phyloP scores from a whole-genome alignment of 306 rosid species.

The Quercus suber region DNA sequence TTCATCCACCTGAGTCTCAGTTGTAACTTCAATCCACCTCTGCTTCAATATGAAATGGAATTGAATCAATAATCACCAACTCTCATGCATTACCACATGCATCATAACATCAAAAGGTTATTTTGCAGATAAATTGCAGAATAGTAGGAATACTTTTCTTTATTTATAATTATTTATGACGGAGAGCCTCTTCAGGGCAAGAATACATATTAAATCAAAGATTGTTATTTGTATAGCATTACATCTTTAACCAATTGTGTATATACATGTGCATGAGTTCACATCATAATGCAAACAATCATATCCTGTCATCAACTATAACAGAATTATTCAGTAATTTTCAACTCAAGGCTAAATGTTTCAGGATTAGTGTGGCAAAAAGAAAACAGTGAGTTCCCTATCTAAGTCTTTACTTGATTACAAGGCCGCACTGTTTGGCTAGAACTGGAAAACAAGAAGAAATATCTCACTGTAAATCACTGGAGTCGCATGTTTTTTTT shows the following conservation, averaged over 20 bases:
- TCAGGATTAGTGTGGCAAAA: neutral
- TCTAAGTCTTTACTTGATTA: neutral
- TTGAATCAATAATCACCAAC: neutral
- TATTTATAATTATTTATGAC: no score
- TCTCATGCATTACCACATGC: conserved; percentile 1
- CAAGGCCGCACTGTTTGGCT: neutral
- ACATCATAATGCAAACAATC: neutral
- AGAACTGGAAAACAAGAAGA: neutral
- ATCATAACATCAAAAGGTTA: neutral
- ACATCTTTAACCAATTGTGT: no score
- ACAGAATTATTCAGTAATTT: neutral
- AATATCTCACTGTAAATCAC: neutral
- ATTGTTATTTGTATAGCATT: neutral
- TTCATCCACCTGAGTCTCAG: conserved; percentile 77
- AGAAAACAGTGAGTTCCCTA: neutral
- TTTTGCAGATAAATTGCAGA: neutral
- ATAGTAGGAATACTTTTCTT: no score
- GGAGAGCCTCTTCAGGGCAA: no score
- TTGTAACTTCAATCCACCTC: no score
- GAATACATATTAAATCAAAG: neutral
- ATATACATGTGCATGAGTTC: neutral
- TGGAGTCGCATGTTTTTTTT: neutral
- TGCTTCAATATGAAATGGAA: no score
- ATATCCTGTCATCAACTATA: neutral
- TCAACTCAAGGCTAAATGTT: neutral